A percentile compares a stretch with the other conserved stretches of the same genome.
Evolutionary conservation across 164 flowering plant species (phyloP).

Genomic region (Magnolia changhungtana): DNA sequence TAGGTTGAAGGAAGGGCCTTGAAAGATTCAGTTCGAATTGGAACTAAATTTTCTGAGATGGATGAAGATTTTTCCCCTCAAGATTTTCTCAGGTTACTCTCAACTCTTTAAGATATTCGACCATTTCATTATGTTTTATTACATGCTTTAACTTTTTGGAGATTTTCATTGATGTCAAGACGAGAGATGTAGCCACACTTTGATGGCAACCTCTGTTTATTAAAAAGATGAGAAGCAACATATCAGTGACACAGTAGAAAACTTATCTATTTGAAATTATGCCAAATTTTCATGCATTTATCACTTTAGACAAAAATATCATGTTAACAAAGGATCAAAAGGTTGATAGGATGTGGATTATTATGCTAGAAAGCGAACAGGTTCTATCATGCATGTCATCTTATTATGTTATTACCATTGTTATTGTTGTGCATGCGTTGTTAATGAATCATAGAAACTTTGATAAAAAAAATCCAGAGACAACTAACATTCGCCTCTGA

Average conservation of each 20-base stretch:
- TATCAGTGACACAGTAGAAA: neutral
- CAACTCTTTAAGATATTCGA: neutral
- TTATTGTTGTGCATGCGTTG: too few species aligned
- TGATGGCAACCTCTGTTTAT: neutral
- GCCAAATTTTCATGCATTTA: neutral
- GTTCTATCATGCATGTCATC: too few species aligned
- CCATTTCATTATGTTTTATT: constrained; percentile 1
- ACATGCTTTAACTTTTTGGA: neutral
- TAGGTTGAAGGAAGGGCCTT: constrained; percentile 79
- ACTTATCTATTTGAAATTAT: too few species aligned
- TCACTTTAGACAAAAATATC: neutral
- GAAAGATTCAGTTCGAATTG: constrained; percentile 74
- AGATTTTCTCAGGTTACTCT: constrained; percentile 55
- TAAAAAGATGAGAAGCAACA: neutral
- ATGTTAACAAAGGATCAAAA: neutral
- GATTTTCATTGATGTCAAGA: neutral
- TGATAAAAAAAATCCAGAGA: too few species aligned
- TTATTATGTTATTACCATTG: too few species aligned
- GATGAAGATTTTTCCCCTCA: constrained; percentile 50
- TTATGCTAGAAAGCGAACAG: too few species aligned
- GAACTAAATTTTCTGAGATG: constrained; percentile 73
- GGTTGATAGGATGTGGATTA: neutral
- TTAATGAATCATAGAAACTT: too few species aligned
- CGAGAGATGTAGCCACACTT: neutral
- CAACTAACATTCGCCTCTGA: too few species aligned